Conservation (phyloP, 129 eudicot genomes). For the Oenanthe sinensis region DNA sequence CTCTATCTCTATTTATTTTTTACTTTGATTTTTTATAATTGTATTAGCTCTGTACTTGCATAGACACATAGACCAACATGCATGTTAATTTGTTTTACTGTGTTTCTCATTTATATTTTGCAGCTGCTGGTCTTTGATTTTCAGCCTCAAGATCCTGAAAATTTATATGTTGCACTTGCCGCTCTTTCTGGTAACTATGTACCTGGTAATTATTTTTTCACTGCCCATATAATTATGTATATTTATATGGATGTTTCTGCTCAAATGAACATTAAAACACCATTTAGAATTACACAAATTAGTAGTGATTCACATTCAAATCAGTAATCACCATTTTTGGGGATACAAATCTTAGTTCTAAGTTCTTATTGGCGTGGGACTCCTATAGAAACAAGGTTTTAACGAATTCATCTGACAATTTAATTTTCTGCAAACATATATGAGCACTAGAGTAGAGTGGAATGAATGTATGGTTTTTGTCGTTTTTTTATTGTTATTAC, state of each 20-base stretch:
- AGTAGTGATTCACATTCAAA: too few species aligned
- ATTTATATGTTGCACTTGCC: constrained; percentile 53
- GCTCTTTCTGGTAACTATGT: constrained; percentile 69
- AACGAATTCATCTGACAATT: too few species aligned
- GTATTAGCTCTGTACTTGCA: background rate
- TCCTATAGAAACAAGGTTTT: too few species aligned
- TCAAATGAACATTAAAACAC: background rate
- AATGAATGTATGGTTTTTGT: too few species aligned
- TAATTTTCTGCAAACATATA: too few species aligned
- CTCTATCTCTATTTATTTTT: background rate
- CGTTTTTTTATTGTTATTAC: too few species aligned
- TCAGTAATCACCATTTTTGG: background rate
- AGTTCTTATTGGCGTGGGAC: background rate
- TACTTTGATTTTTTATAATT: too few species aligned
- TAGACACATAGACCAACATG: background rate
- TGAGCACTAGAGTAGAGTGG: too few species aligned
- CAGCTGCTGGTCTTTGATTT: constrained; percentile 76
- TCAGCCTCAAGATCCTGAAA: constrained; percentile 90
- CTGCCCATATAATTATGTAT: background rate
- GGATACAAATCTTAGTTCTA: background rate
- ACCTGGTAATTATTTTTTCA: constrained; percentile 35
- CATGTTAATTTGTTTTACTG: background rate
- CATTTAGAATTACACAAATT: background rate
- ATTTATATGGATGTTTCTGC: background rate
- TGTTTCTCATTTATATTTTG: background rate